Evolutionary conservation across 2,329 filamentous ascomycete species (phyloP), one percentile per base, ranked within the genome.

Genomic region (Helotiales sp.): DNA sequence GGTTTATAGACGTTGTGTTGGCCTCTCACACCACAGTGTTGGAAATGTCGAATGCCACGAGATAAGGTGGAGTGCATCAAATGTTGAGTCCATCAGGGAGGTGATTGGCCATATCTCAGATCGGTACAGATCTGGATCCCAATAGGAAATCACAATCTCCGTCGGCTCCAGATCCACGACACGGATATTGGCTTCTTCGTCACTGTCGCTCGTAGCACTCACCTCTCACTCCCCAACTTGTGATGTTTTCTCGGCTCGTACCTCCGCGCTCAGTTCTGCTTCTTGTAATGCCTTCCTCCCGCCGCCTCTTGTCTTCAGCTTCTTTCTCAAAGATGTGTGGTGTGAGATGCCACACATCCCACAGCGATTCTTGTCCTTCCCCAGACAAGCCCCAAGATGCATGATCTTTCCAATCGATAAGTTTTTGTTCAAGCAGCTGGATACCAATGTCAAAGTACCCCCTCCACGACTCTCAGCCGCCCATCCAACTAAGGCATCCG

Each of bases 321-420:
- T 75, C 71, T 59, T 76, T 74, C 65, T 78, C 75, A 67, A 78
- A 77, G 30, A 78, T 71, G 15, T 76, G 71, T 40, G 75, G 75
- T 26, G 74, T 77, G 17, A 78, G 73, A 45, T 70, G 63, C 76
- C 75, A 78, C 17, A 77, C 70, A 28, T 61, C 72, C 65, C 73
- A 72, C 13, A 74, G 57, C 3, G 75, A 74, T 11, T 69, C 65
- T 62, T 77, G 72, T 47, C 71, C 64, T 32, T 75, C 71, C 52
- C 70, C 60, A 1, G 71, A 71, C 5, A 80, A 69, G 2, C 73
- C 74, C 69, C 77, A 78, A 22, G 63, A 61, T 26, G 71, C 70
- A 57, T 74, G 70, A 22, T 75, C 65, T 17, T 73, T 63, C 77
- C 77, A 78, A 28, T 71, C 60, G 28, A 79, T 50, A 11, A 76